Percentiles rank a stretch among this genome's conserved stretches.
Conservation (phyloP, 2,329 filamentous ascomycete genomes). For the Pseudohalonectria lignicola region DNA sequence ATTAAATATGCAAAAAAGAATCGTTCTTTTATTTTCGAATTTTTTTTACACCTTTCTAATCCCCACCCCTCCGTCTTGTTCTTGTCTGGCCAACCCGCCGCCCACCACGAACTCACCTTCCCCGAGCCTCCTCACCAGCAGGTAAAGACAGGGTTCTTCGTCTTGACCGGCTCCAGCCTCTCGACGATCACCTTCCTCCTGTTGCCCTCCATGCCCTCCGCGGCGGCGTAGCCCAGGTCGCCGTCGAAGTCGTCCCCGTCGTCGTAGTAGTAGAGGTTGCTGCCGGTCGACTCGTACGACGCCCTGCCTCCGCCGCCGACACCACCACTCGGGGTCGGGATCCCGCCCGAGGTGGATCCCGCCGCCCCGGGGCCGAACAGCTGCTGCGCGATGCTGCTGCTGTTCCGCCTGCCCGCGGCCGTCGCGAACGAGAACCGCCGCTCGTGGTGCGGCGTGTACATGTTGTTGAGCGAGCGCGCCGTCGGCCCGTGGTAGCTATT, state of each 20-base stretch:
- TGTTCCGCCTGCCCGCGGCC: conserved; percentile 32
- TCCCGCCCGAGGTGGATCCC: background rate
- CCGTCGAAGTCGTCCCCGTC: conserved; percentile 65
- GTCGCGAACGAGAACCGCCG: conserved; percentile 44
- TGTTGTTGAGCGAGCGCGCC: conserved; percentile 23
- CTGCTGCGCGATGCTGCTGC: conserved; percentile 40
- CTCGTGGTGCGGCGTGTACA: conserved; percentile 35
- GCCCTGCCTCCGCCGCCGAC: conserved; percentile 12
- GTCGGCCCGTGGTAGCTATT: conserved; percentile 29
- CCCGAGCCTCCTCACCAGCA: conserved; percentile 59
- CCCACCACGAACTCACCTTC: background rate
- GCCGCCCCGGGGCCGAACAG: conserved; percentile 26
- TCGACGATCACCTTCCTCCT: conserved; percentile 94
- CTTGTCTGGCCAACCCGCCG: too few species aligned
- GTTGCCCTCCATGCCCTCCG: conserved; percentile 85
- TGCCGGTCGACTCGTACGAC: conserved; percentile 7
- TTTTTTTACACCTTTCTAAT: background rate
- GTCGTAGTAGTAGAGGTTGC: conserved; percentile 31
- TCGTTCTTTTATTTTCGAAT: background rate
- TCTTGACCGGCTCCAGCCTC: conserved; percentile 89
- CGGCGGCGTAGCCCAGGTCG: conserved; percentile 87
- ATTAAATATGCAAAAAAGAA: background rate
- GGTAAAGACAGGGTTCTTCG: conserved; percentile 88
- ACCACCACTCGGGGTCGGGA: too few species aligned
- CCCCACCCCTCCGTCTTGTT: background rate